phyloP scores from a whole-genome alignment of 2,329 filamentous ascomycete species.

The Epichloe sp. region DNA sequence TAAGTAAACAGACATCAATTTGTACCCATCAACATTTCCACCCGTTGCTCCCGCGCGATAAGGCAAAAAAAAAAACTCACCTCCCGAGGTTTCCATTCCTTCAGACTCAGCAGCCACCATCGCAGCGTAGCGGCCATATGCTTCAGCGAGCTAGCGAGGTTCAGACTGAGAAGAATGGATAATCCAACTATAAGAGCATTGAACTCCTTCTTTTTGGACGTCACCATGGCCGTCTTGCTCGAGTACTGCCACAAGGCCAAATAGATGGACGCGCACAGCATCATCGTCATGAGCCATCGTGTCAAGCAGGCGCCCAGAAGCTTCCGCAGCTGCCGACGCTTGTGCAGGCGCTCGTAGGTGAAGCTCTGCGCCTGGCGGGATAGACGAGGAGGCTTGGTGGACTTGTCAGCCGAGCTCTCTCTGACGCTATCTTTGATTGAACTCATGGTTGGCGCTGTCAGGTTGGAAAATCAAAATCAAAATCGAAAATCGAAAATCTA shows the following conservation, averaged over 20 bases:
- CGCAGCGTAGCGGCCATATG: slow-evolving; percentile 29
- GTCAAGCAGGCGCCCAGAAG: slow-evolving; percentile 8
- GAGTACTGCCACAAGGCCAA: slow-evolving; percentile 17
- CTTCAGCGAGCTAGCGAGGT: slow-evolving; percentile 29
- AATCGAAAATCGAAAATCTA: too few relatives aligned
- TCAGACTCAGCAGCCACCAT: slow-evolving; percentile 30
- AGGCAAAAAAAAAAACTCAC: slow-evolving; percentile 12
- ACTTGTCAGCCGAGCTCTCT: background rate
- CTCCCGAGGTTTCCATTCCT: slow-evolving; percentile 24
- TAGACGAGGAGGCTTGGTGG: background rate
- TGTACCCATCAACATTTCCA: too few relatives aligned
- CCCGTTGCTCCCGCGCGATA: too few relatives aligned
- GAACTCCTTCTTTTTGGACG: slow-evolving; percentile 25
- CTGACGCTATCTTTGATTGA: background rate
- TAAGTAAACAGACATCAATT: too few relatives aligned
- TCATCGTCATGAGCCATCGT: slow-evolving; percentile 18
- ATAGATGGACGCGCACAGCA: slow-evolving; percentile 17
- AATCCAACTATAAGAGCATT: slow-evolving; percentile 31
- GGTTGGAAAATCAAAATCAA: too few relatives aligned
- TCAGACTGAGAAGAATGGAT: slow-evolving; percentile 28
- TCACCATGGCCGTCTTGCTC: slow-evolving; percentile 16
- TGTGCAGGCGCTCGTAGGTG: slow-evolving; percentile 11
- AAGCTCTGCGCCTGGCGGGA: slow-evolving; percentile 8
- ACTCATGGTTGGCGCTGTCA: background rate
- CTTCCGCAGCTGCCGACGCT: slow-evolving; percentile 9